Evolutionary conservation across 768 basidiomycete species (phyloP), one percentile per base, ranked within the genome.

Genomic region (Boletus subparvulus): DNA sequence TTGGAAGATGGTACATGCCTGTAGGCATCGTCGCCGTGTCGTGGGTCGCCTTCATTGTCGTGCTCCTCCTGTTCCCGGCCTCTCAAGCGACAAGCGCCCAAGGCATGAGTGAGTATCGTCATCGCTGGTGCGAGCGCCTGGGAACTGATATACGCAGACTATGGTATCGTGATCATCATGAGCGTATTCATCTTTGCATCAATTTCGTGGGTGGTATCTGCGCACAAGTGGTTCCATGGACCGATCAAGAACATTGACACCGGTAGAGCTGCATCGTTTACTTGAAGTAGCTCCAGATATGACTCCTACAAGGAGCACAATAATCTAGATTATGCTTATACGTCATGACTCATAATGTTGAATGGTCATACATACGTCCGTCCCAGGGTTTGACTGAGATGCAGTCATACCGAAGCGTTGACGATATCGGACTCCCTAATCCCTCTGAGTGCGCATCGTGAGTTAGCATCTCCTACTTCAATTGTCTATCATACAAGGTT

Each of bases 211-310:
- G 67, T 84, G 7, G 33, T 84, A 5, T 87, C 86, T 24, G 88
- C 88, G 1, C 81, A 72, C 36, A 82, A 84, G 55, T 90, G 87
- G 87, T 90, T 89, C 73, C 77, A 71, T 24, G 87, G 87, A 0
- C 87, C 87, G 17, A 74, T 88, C 47, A 70, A 73, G 60, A 88
- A 78, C 50, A 66, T 82, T 13, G 73, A 78, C 43, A 72, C 19
- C 6, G 41, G 49, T 16, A 6, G 44, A 19, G 35, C 21, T 16
- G 50, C 9, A 19, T 62, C 60, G 16, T 26, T 53, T 1, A 58
- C 30, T 49, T 54, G 39, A 65, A 71, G 47, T 37, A 49, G 49
- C 30, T 51, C n/a, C 53, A 54, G 46, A 50, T 28, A 40, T 9
- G 40, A 21, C 12, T 37, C 32, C 10, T 14, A 8, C 6, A 3